Evolutionary conservation across 768 basidiomycete genomes (phyloP), one percentile per base, ranked within the genome.

Genomic region (Suillus tomentosus): DNA sequence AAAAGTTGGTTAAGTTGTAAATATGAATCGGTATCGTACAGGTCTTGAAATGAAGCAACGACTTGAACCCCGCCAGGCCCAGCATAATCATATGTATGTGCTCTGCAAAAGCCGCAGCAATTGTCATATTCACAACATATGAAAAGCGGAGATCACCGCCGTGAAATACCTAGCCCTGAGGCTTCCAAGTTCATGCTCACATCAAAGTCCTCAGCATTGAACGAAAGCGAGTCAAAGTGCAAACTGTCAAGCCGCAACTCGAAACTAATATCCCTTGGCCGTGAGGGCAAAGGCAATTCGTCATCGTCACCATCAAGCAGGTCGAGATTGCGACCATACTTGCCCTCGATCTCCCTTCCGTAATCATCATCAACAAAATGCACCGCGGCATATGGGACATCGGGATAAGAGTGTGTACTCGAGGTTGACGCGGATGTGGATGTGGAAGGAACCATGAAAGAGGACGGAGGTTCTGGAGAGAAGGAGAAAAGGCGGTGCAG

Each of bases 181-280:
- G 57, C 61, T 60, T 11, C 63, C 64, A 45, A 27, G 40, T 73
- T 68, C 74, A 66, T 68, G 48, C 67, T 60, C 37, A 76, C 43
- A 61, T 73, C 65, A 71, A 89, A 88, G 47, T 79, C 80, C 66
- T 87, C 84, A 31, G 82, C 80, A 71, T 91, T 87, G 62, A 91
- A 88, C 61, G 87, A 88, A 53, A 91, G 68, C 1, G 83, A 79
- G 67, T 91, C 90, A 71, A 91, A 91, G 71, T 89, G 88, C 61
- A 91, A 78, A 39, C 90, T 90, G 70, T 90, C 87, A 15, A 91
- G 84, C 43, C 76, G 79, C 87, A 89, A 86, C 78, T 91, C 87
- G 58, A 87, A 76, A 65, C 82, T 83, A 66, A 76, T 65, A 59
- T 88, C 83, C 40, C 70, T 74, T 43, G 72, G 70, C 45, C 60